Percentiles rank a stretch among this genome's conserved stretches.
Conservation (phyloP, 2,329 filamentous ascomycete species). For the Herpotrichia juniperi region DNA sequence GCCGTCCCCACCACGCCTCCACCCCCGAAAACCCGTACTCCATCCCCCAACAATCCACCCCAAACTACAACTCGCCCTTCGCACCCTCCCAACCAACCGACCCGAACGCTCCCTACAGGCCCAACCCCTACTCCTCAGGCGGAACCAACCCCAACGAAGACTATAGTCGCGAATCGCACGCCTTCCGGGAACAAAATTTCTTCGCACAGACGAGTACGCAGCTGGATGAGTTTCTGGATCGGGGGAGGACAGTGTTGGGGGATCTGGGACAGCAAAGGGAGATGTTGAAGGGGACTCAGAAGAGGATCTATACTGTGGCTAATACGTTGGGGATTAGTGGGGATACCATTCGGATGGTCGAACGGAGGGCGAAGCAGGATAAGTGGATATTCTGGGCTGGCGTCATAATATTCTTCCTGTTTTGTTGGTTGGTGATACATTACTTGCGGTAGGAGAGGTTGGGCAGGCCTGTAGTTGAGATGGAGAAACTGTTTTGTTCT, state of each 20-base stretch:
- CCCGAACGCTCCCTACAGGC: constrained; percentile 42
- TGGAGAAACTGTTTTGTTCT: constrained; percentile 11
- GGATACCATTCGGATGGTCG: constrained; percentile 96
- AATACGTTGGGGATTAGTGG: constrained; percentile 93
- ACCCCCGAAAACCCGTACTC: constrained; percentile 95
- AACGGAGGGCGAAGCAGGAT: constrained; percentile 88
- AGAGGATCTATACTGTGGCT: constrained; percentile 86
- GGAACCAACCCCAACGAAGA: constrained; percentile 53
- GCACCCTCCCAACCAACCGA: constrained; percentile 35
- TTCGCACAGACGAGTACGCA: constrained; percentile 81
- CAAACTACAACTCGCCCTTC: constrained; percentile 33
- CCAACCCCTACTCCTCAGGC: constrained; percentile 49
- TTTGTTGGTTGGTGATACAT: constrained; percentile 90
- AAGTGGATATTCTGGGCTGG: constrained; percentile 97
- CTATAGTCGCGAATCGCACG: constrained; percentile 77
- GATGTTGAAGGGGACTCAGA: constrained; percentile 93
- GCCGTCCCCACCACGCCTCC: constrained; percentile 77
- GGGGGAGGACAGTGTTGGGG: constrained; percentile 86
- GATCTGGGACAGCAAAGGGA: constrained; percentile 90
- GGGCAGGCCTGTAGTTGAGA: background rate
- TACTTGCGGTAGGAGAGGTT: constrained; percentile 68
- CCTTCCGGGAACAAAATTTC: constrained; percentile 88
- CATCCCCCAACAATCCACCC: constrained; percentile 24
- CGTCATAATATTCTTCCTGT: constrained; percentile 83
- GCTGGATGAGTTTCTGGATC: constrained; percentile 91